Base-by-base conservation (phyloP, 441 rosid species). In the Kokia cookei region DNA sequence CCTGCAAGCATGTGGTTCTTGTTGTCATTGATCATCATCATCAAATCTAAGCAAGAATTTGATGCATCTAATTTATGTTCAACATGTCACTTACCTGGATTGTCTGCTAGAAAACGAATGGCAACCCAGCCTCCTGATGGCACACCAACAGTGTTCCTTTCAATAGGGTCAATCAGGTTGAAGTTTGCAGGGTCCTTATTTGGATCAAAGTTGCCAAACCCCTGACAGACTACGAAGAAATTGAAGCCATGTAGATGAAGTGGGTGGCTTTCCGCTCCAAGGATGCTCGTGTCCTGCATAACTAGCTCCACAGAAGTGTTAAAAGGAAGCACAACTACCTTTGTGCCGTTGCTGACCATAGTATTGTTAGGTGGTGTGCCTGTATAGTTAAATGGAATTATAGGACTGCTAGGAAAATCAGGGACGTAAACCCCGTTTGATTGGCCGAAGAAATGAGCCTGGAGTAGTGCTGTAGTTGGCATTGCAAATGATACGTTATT, bases 81-180 rank as follows among this genome's bases (percentile, higher is more conserved):
- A 47, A 9, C 45, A 24, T 58, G 62, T 60, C n/a, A 77, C 84
- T 35, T 67, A 87, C 90, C 93, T 75, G 91, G 94, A 65, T 91
- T 91, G 69, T 91, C 93, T 8, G 94, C 94, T 1, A 76, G 82
- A 80, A 89, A 91, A 43, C 91, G 81, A 69, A 91, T 86, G 43
- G 92, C 90, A 48, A 79, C 85, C 96, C 93, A 91, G 15, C 93
- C 96, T 29, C 92, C 91, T 2, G 90, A 79, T 15, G 94, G 94
- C 47, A 91, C 90, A 24, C 90, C 91, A 1, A 86, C 75, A 9
- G 96, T 88, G 83, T 89, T 89, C 81, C 92, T 87, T 81, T 91
- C 94, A 66, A 88, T 72, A n/a, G 94, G 96, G 72, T 89, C 92
- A 65, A 89, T 80, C 22, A 89, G 88, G 69, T 89, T 91, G 84